A percentile compares a stretch with the other conserved stretches of the same genome.
These are phyloP conservation scores for Amanita pseudoporphyria DNA, from an alignment of 768 basidiomycete genomes.

Conservation along the genomic window DNA sequence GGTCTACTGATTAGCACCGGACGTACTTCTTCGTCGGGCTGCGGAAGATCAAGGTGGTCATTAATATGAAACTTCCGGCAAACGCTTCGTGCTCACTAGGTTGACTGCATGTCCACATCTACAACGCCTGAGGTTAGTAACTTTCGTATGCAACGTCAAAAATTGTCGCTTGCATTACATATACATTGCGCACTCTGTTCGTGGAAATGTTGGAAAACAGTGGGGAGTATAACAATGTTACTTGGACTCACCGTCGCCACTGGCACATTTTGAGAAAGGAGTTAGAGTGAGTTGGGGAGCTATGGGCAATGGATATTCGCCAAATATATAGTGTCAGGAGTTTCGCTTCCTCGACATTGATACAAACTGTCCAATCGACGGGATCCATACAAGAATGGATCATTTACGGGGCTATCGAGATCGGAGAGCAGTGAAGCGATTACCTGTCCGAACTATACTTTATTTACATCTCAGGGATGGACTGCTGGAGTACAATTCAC, in stretches of 20 bases:
- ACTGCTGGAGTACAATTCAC: not conserved
- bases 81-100: constrained; percentile 26
- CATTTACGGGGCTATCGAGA: constrained; percentile 6
- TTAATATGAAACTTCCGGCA: not conserved
- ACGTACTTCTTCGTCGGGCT: constrained; percentile 53
- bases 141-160: not conserved
- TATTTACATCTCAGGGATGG: constrained; percentile 5
- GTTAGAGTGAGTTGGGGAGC: constrained; percentile 9
- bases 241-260: constrained; percentile 41
- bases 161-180: constrained; percentile 32
- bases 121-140: constrained; percentile 8
- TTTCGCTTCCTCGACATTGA: constrained; percentile 6
- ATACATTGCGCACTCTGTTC: constrained; percentile 46
- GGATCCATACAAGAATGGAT: not conserved
- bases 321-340: constrained; percentile 3
- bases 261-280: constrained; percentile 38
- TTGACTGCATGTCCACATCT: constrained; percentile 49
- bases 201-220: not conserved
- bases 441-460: constrained; percentile 7
- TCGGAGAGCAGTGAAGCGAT: constrained; percentile 3
- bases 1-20: not conserved
- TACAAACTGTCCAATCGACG: not conserved
- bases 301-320: not conserved
- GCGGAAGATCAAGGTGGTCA: constrained; percentile 2
- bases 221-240: not conserved